Evolutionary conservation across 2,329 filamentous ascomycete species (phyloP).

Genomic region (Penicillium expansum): DNA sequence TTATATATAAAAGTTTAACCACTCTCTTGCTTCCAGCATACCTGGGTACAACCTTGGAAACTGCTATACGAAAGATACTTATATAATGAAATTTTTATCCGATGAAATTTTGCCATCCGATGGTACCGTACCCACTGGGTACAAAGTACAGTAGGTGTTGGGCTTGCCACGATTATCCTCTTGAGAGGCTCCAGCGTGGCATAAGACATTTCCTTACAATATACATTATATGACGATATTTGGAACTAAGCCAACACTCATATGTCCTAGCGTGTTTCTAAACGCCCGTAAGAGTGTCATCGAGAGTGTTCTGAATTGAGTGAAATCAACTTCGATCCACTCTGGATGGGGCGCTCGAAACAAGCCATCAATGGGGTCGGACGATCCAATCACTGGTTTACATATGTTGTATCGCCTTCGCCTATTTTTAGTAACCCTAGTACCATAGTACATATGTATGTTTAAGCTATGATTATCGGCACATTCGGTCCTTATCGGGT

Average conservation of each 20-base stretch:
- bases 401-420: neutral
- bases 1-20: neutral
- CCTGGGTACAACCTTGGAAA: too few species aligned
- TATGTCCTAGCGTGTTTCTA: neutral
- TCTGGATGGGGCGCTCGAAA: neutral
- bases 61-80: neutral
- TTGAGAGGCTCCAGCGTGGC: neutral
- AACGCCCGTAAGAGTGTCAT: neutral
- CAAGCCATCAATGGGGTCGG: neutral
- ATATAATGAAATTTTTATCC: neutral
- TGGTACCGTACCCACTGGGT: too few species aligned
- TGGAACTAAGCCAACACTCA: neutral
- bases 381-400: neutral
- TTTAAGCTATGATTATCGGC: neutral
- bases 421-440: slow-evolving; percentile 2
- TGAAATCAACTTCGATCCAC: neutral
- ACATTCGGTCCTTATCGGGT: neutral
- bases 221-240: neutral
- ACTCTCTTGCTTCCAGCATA: neutral
- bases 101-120: neutral
- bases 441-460: neutral
- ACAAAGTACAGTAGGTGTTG: too few species aligned
- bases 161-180: neutral
- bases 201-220: neutral
- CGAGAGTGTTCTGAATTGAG: too few species aligned